Conservation (phyloP, 176 grass and related monocot genomes). For the Musa itinerans region DNA sequence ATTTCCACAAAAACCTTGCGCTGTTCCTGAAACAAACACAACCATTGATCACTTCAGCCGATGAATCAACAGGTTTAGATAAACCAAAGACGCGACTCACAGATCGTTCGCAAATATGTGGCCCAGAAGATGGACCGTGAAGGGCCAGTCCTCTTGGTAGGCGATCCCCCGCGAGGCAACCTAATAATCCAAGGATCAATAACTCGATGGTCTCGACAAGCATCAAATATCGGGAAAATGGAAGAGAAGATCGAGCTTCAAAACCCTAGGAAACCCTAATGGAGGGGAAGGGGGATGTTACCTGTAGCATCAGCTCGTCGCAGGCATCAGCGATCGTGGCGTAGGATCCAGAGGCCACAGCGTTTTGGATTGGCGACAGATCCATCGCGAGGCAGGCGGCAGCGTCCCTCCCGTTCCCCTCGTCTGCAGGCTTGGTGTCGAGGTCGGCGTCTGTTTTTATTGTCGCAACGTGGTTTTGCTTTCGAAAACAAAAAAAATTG, state of each 20-base stretch:
- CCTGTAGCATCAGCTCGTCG: constrained; percentile 27
- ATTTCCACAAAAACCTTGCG: constrained; percentile 89
- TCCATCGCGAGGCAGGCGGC: constrained; percentile 1
- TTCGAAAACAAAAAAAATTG: too few relatives aligned
- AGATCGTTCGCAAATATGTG: constrained; percentile 72
- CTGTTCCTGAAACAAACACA: constrained; percentile 49
- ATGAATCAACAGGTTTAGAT: background rate
- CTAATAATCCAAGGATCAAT: constrained; percentile 20
- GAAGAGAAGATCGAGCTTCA: background rate
- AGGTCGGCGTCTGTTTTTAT: too few relatives aligned
- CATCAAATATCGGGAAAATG: background rate
- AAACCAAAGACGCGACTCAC: constrained; percentile 21
- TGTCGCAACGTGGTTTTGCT: too few relatives aligned
- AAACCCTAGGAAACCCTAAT: constrained; percentile 16
- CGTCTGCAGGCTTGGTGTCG: too few relatives aligned
- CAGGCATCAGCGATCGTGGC: background rate
- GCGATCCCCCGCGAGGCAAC: constrained; percentile 38
- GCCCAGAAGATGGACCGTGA: constrained; percentile 67
- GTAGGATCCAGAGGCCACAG: background rate
- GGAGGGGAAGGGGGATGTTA: background rate
- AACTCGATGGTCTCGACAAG: constrained; percentile 2
- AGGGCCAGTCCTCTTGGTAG: constrained; percentile 75
- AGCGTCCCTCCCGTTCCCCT: background rate
- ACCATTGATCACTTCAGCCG: background rate
- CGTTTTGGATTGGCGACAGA: constrained; percentile 2